Evolutionary conservation across 73 alveolate genomes (phyloP).

Genomic region (Effrenium voratum): DNA sequence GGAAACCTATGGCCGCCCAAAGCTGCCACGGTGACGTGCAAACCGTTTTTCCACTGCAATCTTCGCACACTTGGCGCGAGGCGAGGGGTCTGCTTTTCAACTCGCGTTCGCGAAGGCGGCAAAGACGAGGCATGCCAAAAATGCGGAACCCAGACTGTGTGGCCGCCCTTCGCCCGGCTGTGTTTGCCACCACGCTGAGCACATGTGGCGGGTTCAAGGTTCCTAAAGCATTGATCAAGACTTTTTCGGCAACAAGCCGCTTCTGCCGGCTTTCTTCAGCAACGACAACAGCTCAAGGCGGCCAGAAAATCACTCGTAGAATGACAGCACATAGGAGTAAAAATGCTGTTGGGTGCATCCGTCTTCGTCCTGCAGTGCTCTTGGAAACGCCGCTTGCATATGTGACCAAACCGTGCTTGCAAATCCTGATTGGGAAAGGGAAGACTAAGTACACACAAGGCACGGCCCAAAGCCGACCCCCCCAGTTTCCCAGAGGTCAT

Average conservation of each 20-base stretch:
- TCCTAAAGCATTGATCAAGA: neutral
- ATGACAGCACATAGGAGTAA: neutral
- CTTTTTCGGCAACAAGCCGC: neutral
- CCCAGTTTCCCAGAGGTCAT: neutral
- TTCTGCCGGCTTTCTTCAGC: neutral
- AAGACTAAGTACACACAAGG: conserved; percentile 22
- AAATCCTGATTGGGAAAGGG: no score
- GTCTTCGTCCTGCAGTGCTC: conserved; percentile 49
- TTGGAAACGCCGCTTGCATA: conserved; percentile 10
- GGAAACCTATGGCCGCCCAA: conserved; percentile 6
- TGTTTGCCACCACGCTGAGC: neutral
- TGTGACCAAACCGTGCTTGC: neutral
- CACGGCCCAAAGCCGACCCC: neutral
- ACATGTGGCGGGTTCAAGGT: neutral
- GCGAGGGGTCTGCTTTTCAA: no score
- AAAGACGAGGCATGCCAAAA: no score
- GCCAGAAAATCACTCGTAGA: neutral
- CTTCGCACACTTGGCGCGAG: no score
- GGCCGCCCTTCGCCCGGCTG: no score
- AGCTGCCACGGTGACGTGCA: conserved; percentile 55
- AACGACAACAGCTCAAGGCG: neutral
- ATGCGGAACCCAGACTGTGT: no score
- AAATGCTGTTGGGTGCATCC: conserved; percentile 27
- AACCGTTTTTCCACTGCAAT: no score
- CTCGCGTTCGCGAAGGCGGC: no score